Evolutionary conservation across 208 protist genomes (phyloP), one percentile per base, ranked within the genome.

Genomic region (Trypanosoma scelopori): DNA sequence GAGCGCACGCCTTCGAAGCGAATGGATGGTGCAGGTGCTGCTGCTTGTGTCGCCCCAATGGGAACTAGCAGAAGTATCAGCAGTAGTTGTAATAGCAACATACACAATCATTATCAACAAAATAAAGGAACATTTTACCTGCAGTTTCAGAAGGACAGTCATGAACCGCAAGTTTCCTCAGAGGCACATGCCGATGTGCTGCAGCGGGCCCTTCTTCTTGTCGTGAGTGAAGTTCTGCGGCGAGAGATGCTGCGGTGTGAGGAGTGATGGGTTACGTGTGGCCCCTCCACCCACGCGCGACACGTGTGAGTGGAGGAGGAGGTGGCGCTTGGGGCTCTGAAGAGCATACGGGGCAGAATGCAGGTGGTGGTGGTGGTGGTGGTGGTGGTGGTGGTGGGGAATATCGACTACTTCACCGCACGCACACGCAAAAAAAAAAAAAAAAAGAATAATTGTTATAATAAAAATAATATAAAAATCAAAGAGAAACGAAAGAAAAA

Each of bases 171-270:
- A 20, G 4, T 18, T 27, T 49, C 49, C 20, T 20, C 41, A 0
- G 55, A 58, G 35, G 49, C 22, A 3, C 52, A 65, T 35, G 60
- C 67, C 4, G 12, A 15, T 3, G 55, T 55, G 27, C n/a, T 67
- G 13, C 51, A 73, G 15, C 20, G 43, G 0, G 67, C 51, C 30
- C 43, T 67, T 23, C 28, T 58, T 45, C 43, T 52, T 43, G 30
- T 65, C 9, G 16, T 45, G 9, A 35, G 6, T 25, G 50, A 51
- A 15, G 55, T 68, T 12, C 22, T 68, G 12, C 25, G 35, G 11
- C 47, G 58, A 16, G 53, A 56, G 2, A 47, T 51, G n/a, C 1
- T 46, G 2, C 56, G 41, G 16, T 22, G 35, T 2, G 43, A 60
- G n/a, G 49, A 35, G 16, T 58, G n/a, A 23, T 15, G 20, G 15